Evolutionary conservation across 139 green algal species (phyloP).

Genomic region (Picochlorum sp.): DNA sequence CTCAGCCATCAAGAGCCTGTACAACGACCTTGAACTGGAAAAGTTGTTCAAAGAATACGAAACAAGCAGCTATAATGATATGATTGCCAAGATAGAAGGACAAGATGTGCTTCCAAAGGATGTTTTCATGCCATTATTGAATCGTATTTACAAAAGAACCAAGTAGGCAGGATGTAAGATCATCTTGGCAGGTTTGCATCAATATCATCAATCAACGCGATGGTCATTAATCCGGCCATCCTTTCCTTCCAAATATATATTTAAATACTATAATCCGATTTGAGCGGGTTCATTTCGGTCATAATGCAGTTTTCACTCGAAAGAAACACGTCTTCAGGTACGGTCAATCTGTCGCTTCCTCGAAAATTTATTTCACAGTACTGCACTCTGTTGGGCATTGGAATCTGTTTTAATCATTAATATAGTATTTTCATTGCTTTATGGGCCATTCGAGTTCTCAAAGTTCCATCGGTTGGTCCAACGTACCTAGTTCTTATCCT

Average conservation of each 20-base stretch:
- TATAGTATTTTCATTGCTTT: no score
- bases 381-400: no score
- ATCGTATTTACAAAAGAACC: constrained; percentile 94
- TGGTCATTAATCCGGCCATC: not conserved
- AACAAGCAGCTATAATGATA: constrained; percentile 49
- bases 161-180: constrained; percentile 53
- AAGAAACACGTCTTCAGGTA: no score
- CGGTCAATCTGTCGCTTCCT: no score
- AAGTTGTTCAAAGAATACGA: constrained; percentile 80
- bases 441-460: no score
- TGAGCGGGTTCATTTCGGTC: not conserved
- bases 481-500: no score
- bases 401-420: no score
- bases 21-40: constrained; percentile 78
- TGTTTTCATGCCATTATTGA: constrained; percentile 79
- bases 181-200: not conserved
- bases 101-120: constrained; percentile 69
- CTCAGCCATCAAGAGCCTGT: constrained; percentile 79
- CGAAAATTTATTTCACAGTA: no score
- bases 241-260: no score
- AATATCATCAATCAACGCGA: not conserved
- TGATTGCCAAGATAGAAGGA: constrained; percentile 56
- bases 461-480: no score
- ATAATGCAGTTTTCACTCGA: constrained; percentile 4
- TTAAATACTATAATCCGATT: not conserved